Evolutionary conservation across 352 stramenopile genomes (phyloP).

Genomic region (Globisporangium emineosum): DNA sequence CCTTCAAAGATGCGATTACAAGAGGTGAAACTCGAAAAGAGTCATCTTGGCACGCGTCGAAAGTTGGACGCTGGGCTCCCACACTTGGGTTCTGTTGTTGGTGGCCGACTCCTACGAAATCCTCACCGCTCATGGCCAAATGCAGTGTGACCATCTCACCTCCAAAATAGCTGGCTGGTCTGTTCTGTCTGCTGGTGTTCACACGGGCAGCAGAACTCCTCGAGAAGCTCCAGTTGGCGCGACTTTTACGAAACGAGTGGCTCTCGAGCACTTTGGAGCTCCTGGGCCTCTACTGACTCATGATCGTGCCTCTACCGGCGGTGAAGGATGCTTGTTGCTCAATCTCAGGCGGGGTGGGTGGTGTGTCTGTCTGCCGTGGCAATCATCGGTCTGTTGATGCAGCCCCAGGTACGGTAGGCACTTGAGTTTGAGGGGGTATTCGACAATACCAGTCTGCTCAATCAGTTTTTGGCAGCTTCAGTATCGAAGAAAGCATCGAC

Average conservation of each 20-base stretch:
- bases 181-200: background rate
- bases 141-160: background rate
- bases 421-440: background rate
- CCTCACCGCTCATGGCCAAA: background rate
- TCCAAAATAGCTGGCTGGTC: background rate
- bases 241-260: background rate
- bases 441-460: background rate
- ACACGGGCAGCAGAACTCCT: background rate
- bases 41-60: conserved; percentile 5
- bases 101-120: background rate
- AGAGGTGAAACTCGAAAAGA: background rate
- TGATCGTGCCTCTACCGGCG: background rate
- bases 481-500: background rate
- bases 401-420: background rate
- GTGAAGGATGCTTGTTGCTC: background rate
- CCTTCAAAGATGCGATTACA: background rate
- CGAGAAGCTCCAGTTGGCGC: background rate
- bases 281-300: background rate
- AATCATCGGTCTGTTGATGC: background rate
- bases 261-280: background rate
- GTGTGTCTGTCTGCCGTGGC: background rate
- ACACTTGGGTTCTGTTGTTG: background rate
- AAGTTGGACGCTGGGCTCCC: background rate
- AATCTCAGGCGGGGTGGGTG: background rate
- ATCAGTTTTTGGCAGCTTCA: background rate